Conservation (phyloP, 1,139 yeast genomes). For the Debaryomycetaceae sp. region DNA sequence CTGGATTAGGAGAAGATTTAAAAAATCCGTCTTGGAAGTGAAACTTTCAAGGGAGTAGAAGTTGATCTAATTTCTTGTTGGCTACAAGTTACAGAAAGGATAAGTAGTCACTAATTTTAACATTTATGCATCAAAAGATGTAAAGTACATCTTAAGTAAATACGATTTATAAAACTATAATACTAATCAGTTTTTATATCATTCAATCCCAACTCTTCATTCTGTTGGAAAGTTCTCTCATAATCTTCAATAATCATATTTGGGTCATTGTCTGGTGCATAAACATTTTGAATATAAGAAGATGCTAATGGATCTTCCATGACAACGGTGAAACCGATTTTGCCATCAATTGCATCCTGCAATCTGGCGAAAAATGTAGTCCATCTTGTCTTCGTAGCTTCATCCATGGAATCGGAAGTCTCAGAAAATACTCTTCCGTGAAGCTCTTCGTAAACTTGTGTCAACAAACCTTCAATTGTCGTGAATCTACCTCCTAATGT, state of each 20-base stretch:
- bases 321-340: slow-evolving; percentile 73
- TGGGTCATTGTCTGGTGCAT: slow-evolving; percentile 98
- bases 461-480: slow-evolving; percentile 87
- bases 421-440: slow-evolving; percentile 81
- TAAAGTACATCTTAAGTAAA: slow-evolving; percentile 2
- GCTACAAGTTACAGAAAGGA: no score
- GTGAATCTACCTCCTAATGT: slow-evolving; percentile 98
- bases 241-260: slow-evolving; percentile 88
- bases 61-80: no score
- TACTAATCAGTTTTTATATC: slow-evolving; percentile 58
- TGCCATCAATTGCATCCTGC: slow-evolving; percentile 81
- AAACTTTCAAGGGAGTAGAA: slow-evolving; percentile 20
- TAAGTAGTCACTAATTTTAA: no score
- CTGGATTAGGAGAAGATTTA: slow-evolving; percentile 23
- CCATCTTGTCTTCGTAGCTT: slow-evolving; percentile 77
- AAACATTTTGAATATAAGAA: slow-evolving; percentile 93
- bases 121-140: no score
- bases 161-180: background rate
- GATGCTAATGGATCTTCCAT: slow-evolving; percentile 96
- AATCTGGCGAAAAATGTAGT: slow-evolving; percentile 67
- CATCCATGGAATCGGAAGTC: slow-evolving; percentile 90
- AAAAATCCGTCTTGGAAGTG: slow-evolving; percentile 28
- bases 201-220: slow-evolving; percentile 86
- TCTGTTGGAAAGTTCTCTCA: slow-evolving; percentile 82
- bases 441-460: slow-evolving; percentile 87